Percentiles rank a stretch among this genome's conserved stretches.
Conservation (phyloP, 2,329 filamentous ascomycete genomes). For the Madurella mycetomatis region DNA sequence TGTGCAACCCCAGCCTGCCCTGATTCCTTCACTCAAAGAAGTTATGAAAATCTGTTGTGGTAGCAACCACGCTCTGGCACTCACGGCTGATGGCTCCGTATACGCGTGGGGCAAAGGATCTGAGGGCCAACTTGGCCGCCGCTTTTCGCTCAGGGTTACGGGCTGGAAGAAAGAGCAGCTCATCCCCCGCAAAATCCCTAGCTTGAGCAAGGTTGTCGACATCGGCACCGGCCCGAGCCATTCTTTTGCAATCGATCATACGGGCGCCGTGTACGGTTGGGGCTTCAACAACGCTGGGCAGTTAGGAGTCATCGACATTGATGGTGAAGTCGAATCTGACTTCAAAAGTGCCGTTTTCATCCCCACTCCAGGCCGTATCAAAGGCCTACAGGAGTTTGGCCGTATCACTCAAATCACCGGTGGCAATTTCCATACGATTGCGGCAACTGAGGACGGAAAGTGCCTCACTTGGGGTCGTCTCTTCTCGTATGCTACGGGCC, state of each 20-base stretch:
- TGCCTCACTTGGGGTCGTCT: slow-evolving; percentile 57
- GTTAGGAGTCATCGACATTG: slow-evolving; percentile 57
- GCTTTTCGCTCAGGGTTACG: slow-evolving; percentile 7
- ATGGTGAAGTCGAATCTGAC: slow-evolving; percentile 5
- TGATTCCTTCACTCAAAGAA: slow-evolving; percentile 48
- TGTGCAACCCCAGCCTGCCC: slow-evolving; percentile 46
- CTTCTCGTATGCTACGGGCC: slow-evolving; percentile 34
- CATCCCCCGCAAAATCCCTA: slow-evolving; percentile 8
- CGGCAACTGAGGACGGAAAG: slow-evolving; percentile 51
- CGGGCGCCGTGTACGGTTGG: slow-evolving; percentile 71
- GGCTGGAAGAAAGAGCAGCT: slow-evolving; percentile 11
- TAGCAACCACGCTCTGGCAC: slow-evolving; percentile 18
- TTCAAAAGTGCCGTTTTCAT: slow-evolving; percentile 4
- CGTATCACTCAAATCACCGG: slow-evolving; percentile 40
- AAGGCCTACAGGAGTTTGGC: neutral
- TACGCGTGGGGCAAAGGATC: slow-evolving; percentile 17
- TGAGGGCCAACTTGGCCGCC: slow-evolving; percentile 18
- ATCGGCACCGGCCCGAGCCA: slow-evolving; percentile 66
- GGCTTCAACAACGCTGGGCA: slow-evolving; percentile 84
- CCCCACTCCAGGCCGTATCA: slow-evolving; percentile 2
- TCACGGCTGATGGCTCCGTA: slow-evolving; percentile 12
- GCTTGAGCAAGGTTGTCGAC: slow-evolving; percentile 8
- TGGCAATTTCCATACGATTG: slow-evolving; percentile 66
- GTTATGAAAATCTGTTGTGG: slow-evolving; percentile 14
- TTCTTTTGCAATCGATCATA: slow-evolving; percentile 71